Conservation (phyloP, 1,284 basidiomycete genomes). For the Ustilago hordei region DNA sequence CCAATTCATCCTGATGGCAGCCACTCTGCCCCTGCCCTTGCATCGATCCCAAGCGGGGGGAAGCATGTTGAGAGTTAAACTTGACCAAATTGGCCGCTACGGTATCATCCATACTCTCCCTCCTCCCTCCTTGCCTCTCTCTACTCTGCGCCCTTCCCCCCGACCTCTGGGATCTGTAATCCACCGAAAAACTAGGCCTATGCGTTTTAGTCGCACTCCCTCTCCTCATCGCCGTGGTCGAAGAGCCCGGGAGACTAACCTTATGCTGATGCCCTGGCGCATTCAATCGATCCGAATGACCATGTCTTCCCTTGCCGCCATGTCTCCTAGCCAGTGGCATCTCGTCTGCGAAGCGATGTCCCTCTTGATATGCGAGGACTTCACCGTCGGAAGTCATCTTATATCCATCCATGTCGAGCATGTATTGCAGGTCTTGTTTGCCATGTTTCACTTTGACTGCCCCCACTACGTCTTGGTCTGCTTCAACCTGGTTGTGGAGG, state of each 20-base stretch:
- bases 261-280: constrained; percentile 42
- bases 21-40: constrained; percentile 7
- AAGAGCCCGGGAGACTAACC: constrained; percentile 33
- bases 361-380: constrained; percentile 57
- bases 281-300: constrained; percentile 40
- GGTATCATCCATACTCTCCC: constrained; percentile 41
- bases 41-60: constrained; percentile 14
- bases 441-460: constrained; percentile 37
- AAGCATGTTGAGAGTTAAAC: not conserved
- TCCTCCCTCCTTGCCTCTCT: constrained; percentile 15
- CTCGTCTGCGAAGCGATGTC: constrained; percentile 65
- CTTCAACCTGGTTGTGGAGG: constrained; percentile 1
- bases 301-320: constrained; percentile 59
- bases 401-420: constrained; percentile 69
- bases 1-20: constrained; percentile 39
- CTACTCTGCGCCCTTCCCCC: constrained; percentile 17
- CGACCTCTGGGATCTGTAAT: constrained; percentile 23
- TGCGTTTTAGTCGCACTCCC: constrained; percentile 39
- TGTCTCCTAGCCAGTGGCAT: constrained; percentile 62
- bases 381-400: constrained; percentile 66
- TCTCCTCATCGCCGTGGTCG: constrained; percentile 30
- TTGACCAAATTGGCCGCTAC: constrained; percentile 21
- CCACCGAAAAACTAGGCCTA: constrained; percentile 43
- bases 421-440: constrained; percentile 52
- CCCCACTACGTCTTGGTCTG: constrained; percentile 25